Evolutionary conservation across 1,139 yeast species (phyloP), one percentile per base, ranked within the genome.

Genomic region (Sugiyamaella castrensis): DNA sequence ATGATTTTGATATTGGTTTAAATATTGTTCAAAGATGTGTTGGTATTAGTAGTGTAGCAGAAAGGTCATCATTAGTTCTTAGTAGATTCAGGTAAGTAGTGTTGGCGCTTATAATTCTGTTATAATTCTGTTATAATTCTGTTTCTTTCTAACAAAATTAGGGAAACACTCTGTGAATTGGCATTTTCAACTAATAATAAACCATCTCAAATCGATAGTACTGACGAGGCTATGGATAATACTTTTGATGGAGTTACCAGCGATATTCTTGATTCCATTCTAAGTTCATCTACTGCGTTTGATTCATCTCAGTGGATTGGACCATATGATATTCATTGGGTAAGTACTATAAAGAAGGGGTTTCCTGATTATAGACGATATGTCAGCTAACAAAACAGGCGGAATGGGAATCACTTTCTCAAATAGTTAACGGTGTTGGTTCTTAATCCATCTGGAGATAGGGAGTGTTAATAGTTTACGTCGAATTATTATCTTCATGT

Each of bases 291-390:
- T 2, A 38, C 46, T 2, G 35, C 47, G 11, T 35, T 43, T 12
- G 53, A 50, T 30, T 31, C 48, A 10, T 34, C 40, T 11, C 53
- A 50, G 26, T 50, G 47, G 46, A 30, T 43, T 5, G 49, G 53
- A 4, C 53, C 53, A 13, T 39, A 43, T 32, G 44, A 42, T 40
- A 27, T 50, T 11, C 46, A 47, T 34, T 50, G 53, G 53, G n/a
- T n/a, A n/a, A n/a, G n/a, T n/a, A n/a, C n/a, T n/a, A n/a, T n/a
- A n/a, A n/a, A n/a, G n/a, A n/a, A n/a, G n/a, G n/a, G n/a, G n/a
- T n/a, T n/a, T n/a, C n/a, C n/a, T n/a, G n/a, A n/a, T n/a, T n/a
- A n/a, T n/a, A n/a, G n/a, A n/a, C n/a, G n/a, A n/a, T n/a, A n/a
- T n/a, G n/a, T n/a, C n/a, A n/a, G n/a, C n/a, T n/a, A n/a, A n/a